Evolutionary conservation across 306 rosid genomes (phyloP), one percentile per base, ranked within the genome.

Genomic region (Dryas drummondii): DNA sequence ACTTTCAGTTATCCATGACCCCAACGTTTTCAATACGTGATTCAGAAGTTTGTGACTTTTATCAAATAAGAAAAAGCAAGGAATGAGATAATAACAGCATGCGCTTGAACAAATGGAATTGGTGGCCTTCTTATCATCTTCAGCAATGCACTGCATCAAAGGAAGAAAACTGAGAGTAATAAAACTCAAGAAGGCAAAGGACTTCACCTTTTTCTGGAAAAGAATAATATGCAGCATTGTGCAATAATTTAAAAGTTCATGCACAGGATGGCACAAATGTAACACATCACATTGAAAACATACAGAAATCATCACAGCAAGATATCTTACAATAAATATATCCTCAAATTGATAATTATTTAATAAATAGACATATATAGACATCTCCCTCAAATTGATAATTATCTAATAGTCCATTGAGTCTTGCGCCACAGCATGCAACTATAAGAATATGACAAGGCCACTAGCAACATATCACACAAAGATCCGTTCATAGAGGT

Each of bases 11-110:
- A 90, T 67, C 67, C 86, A 64, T 26, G 88, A 84, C 40, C 84
- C 85, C 90, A 90, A 84, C 19, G 66, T 77, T 86, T 76, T 80
- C 82, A 90, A 73, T 46, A 84, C 90, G 61, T 84, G 87, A 72
- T 67, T 74, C 85, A 86, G 78, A 68, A 90, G 90, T 81, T 82
- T 68, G 77, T 81, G 88, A 86, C 90, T 80, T 71, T 80, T 86
- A 73, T 83, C 87, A 76, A 93, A 90, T 85, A 93, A 74, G 82
- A 86, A 69, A 81, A 86, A 88, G 68, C 97, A 93, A 71, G 98
- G 98, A 27, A 82, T 66, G 55, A 86, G 61, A 81, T 86, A 90
- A 81, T 84, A 84, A 63, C 11, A 74, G 53, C 48, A 64, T 44
- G 84, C 50, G 42, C 61, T 83, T 53, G 19, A 78, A 61, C 7